Percentiles rank a stretch among this genome's conserved stretches.
phyloP scores from a whole-genome alignment of 208 protist genomes.

The Herpetomonas tarakana region DNA sequence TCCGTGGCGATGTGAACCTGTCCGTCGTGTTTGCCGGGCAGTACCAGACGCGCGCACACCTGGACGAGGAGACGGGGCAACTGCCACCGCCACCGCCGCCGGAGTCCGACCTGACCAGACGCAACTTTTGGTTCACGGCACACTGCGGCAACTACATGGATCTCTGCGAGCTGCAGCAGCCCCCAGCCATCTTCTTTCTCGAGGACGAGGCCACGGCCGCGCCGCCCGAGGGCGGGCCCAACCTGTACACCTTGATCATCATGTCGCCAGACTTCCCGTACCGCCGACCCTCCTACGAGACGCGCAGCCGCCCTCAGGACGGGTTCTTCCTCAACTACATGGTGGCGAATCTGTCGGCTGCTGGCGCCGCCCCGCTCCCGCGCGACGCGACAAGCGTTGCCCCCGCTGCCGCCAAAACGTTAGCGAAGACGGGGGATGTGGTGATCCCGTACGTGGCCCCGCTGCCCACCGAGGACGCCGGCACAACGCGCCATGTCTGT shows the following conservation, averaged over 20 bases:
- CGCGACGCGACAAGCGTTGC: slow-evolving; percentile 11
- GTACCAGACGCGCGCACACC: slow-evolving; percentile 47
- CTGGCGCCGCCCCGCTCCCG: not conserved
- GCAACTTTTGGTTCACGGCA: slow-evolving; percentile 90
- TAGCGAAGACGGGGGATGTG: slow-evolving; percentile 52
- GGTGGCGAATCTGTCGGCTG: slow-evolving; percentile 62
- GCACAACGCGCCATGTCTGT: slow-evolving; percentile 81
- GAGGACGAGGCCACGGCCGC: slow-evolving; percentile 14
- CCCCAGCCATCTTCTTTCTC: slow-evolving; percentile 77
- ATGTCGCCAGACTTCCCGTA: slow-evolving; percentile 89
- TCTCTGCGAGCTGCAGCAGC: slow-evolving; percentile 78
- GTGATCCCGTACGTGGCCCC: slow-evolving; percentile 81
- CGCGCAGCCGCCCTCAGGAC: slow-evolving; percentile 22
- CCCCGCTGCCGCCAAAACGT: slow-evolving; percentile 6
- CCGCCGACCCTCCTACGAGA: slow-evolving; percentile 48
- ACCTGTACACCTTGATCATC: slow-evolving; percentile 81
- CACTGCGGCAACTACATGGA: slow-evolving; percentile 92
- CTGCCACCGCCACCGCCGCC: slow-evolving; percentile 44
- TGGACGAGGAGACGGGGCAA: slow-evolving; percentile 55
- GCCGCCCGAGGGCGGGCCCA: not conserved
- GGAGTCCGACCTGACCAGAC: slow-evolving; percentile 42
- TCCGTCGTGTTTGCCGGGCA: slow-evolving; percentile 82
- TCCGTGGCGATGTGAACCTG: slow-evolving; percentile 76
- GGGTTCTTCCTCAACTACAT: slow-evolving; percentile 91
- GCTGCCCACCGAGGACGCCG: slow-evolving; percentile 87